Evolutionary conservation across 2,329 filamentous ascomycete species (phyloP).

Genomic region (Tolypocladium ovalisporum): DNA sequence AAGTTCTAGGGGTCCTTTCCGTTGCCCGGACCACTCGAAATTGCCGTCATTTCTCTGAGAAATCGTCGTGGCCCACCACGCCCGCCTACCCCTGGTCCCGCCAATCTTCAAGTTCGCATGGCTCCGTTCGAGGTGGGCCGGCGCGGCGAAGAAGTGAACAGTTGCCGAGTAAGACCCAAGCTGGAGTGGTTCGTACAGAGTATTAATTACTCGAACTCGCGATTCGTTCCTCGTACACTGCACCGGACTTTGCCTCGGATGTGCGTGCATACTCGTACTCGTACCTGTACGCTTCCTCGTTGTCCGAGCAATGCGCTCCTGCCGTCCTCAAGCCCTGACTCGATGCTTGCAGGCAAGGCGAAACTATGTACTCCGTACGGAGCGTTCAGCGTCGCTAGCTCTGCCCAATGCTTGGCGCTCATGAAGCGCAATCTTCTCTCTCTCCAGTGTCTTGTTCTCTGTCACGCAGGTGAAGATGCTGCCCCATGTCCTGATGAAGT

Average conservation of each 20-base stretch:
- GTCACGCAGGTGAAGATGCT: too few species aligned
- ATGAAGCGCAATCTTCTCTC: not conserved
- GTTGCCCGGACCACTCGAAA: not conserved
- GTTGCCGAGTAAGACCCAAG: not conserved
- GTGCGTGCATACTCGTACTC: too few species aligned
- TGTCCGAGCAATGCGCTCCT: not conserved
- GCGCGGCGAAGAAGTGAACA: not conserved
- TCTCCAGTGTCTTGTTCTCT: not conserved
- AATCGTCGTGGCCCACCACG: not conserved
- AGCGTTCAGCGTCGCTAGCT: not conserved
- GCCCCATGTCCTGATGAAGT: too few species aligned
- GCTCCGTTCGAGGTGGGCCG: not conserved
- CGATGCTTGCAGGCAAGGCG: not conserved
- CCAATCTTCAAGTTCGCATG: not conserved
- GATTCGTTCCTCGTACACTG: too few species aligned
- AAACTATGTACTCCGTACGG: not conserved
- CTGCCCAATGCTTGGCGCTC: not conserved
- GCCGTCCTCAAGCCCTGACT: not conserved
- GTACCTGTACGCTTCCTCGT: too few species aligned
- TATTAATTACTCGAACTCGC: too few species aligned
- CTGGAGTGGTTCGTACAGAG: too few species aligned
- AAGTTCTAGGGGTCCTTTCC: not conserved
- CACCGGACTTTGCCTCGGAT: too few species aligned
- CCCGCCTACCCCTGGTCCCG: not conserved
- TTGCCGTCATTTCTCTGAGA: slow-evolving; percentile 1